Evolutionary conservation across 2,329 filamentous ascomycete genomes (phyloP), one percentile per base, ranked within the genome.

Genomic region (Aureobasidium sp.): DNA sequence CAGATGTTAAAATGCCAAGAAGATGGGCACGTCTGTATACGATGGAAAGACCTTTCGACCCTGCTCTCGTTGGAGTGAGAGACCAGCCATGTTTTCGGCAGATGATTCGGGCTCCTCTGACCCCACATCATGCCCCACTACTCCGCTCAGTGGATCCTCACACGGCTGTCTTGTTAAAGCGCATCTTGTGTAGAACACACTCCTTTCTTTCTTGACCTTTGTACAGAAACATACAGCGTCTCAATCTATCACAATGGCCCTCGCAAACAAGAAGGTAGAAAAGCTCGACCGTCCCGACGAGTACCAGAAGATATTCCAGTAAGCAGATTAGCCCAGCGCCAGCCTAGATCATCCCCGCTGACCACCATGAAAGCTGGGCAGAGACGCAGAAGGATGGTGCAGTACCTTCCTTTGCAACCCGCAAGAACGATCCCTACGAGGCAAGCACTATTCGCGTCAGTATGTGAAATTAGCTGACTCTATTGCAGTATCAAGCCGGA

Each of bases 351-450:
- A 45, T 37, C 44, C 31, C 42, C 7, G 47, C 58, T 63, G 47
- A 65, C 47, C 37, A 41, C 25, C 27, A 44, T 60, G 20, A 12
- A 48, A 65, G 64, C 68, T 85, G 83, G 82, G 82, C 82, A 0
- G 81, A 83, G 68, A 84, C 82, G n/a, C 82, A 85, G 66, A 78
- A 84, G 67, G 77, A 84, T 68, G 82, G 79, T 0, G 68, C 74
- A 0, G 78, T 84, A 29, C 82, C 81, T 12, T 83, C 81, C 0
- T 85, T 84, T 66, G 76, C 73, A 3, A 77, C 75, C 64, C 78
- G 77, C 70, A 81, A 72, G 71, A 84, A 82, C 65, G 80, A 82
- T 68, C 80, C 80, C 39, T 82, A 83, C 69, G 71, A 80, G 70
- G 78, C 79, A 71, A 66, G 67, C 68, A 64, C 37, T n/a, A 31